Conservation (phyloP, 164 flowering plant genomes). For the Santalum album region DNA sequence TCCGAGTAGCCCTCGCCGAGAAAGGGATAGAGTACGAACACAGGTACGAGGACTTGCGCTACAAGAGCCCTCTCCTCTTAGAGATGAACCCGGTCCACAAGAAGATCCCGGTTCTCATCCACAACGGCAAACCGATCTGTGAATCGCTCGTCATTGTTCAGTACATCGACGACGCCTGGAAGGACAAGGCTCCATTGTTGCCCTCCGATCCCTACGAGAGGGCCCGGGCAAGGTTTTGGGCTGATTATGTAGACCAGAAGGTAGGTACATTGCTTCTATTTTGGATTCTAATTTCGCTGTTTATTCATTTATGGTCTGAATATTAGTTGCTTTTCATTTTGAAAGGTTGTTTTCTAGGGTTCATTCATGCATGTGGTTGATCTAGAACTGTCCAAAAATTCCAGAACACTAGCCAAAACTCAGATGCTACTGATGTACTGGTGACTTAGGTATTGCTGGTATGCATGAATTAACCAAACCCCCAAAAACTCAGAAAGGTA, state of each 20-base stretch:
- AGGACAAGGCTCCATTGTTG: constrained; percentile 13
- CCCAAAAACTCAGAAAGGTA: no score
- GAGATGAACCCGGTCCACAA: constrained; percentile 30
- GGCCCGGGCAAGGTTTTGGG: constrained; percentile 34
- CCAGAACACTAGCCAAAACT: no score
- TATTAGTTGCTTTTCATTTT: no score
- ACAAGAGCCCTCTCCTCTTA: constrained; percentile 29
- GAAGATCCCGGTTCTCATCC: constrained; percentile 30
- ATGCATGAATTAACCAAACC: no score
- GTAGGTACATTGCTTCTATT: constrained; percentile 1
- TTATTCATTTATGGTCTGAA: no score
- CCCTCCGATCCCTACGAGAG: constrained; percentile 24
- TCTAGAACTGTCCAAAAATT: no score
- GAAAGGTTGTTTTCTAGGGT: no score
- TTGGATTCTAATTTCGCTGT: no score
- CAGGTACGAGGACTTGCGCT: constrained; percentile 19
- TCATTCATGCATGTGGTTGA: no score
- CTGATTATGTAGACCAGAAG: constrained; percentile 25
- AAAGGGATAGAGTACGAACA: constrained; percentile 25
- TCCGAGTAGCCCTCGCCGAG: constrained; percentile 26
- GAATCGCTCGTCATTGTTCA: constrained; percentile 29
- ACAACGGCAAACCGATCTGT: constrained; percentile 26
- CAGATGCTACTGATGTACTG: no score
- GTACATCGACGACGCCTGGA: constrained; percentile 32
- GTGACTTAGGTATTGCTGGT: no score